A percentile compares a stretch with the other conserved stretches of the same genome.
Evolutionary conservation across 169 alveolate species (phyloP).

Genomic region (Plasmodium gonderi): DNA sequence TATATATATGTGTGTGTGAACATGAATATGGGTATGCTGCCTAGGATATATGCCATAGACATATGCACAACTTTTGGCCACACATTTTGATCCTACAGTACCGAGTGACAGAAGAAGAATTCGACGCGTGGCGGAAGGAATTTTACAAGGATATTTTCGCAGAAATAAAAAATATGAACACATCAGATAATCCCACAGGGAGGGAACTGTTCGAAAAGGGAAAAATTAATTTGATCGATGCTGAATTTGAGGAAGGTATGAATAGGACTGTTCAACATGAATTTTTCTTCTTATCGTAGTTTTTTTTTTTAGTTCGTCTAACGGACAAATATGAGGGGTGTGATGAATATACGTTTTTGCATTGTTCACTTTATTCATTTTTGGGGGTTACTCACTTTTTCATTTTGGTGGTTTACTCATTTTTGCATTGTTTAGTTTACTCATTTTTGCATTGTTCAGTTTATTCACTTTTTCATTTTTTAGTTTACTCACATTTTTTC

Average conservation of each 20-base stretch:
- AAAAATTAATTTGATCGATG: conserved; percentile 23
- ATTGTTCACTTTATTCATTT: no score
- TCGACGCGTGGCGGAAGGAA: conserved; percentile 69
- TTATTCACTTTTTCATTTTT: neutral
- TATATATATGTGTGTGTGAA: neutral
- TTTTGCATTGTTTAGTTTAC: neutral
- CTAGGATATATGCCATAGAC: neutral
- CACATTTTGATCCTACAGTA: conserved; percentile 17
- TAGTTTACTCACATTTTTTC: neutral
- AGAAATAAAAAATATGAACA: conserved; percentile 9
- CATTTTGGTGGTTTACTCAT: no score
- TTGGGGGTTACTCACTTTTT: no score
- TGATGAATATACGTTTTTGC: no score
- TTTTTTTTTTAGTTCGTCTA: no score
- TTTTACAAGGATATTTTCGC: conserved; percentile 41
- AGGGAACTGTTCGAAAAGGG: conserved; percentile 63
- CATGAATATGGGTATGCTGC: neutral
- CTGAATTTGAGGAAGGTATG: conserved; percentile 48
- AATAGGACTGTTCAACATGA: neutral
- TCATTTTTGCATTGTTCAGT: neutral
- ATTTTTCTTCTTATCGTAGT: no score
- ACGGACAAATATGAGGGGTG: no score
- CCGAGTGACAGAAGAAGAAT: conserved; percentile 68
- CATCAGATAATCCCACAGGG: conserved; percentile 66
- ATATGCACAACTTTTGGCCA: neutral